Percentiles rank a stretch among this genome's conserved stretches.
These are phyloP conservation scores for Dimocarpus longan DNA, from an alignment of 345 rosid genomes.

Conservation along the genomic window DNA sequence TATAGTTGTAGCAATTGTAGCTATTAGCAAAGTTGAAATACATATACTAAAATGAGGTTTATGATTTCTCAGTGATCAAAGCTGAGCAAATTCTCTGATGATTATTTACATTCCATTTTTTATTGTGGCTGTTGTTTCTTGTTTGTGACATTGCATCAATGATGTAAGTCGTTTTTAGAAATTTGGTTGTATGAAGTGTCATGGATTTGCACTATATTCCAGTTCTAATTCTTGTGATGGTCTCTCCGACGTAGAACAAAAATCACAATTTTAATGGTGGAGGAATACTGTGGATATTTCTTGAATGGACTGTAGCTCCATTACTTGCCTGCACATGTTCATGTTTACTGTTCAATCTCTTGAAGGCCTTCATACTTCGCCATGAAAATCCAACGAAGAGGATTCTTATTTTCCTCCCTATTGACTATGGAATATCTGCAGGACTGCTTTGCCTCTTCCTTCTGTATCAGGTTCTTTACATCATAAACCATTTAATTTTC, in stretches of 20 bases:
- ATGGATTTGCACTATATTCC: background rate
- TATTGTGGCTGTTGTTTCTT: background rate
- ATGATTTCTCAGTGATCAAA: no score
- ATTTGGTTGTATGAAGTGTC: background rate
- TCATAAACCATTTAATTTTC: background rate
- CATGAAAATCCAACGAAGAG: constrained; percentile 30
- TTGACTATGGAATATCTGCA: constrained; percentile 35
- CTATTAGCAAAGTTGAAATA: no score
- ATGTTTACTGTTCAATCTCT: constrained; percentile 19
- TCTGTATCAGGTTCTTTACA: constrained; percentile 23
- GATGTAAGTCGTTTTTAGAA: background rate
- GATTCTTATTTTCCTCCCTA: constrained; percentile 34
- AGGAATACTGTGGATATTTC: constrained; percentile 32
- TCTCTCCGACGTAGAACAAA: constrained; percentile 25
- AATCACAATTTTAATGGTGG: constrained; percentile 33
- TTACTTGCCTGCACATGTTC: constrained; percentile 29
- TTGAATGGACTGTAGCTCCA: constrained; percentile 42
- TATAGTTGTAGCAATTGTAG: no score
- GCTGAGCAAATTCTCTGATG: background rate
- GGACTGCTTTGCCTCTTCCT: constrained; percentile 39
- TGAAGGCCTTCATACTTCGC: constrained; percentile 29
- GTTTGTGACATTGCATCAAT: background rate
- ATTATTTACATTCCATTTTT: background rate
- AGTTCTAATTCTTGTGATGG: constrained; percentile 7
- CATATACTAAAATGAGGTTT: no score